Evolutionary conservation across 805 yeast species (phyloP), one percentile per base, ranked within the genome.

Genomic region (Ogataea siamensis): DNA sequence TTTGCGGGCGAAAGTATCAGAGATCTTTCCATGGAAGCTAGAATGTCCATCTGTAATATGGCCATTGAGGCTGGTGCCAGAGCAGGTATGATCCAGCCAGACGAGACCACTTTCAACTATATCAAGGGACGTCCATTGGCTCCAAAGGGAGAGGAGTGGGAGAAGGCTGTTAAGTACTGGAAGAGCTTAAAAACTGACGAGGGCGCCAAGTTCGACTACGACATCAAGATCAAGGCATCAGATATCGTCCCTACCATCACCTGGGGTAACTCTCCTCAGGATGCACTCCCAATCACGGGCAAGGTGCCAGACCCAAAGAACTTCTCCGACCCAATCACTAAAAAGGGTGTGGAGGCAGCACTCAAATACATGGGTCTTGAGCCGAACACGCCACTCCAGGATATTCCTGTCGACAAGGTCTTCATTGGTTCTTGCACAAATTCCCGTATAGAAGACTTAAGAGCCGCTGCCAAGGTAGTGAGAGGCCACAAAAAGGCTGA

Each of bases 191-290:
- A 80, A 55, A 73, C 95, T 16, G 99, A 93, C 59, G 85, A 81
- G 42, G 96, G 86, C 55, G 98, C 99, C 19, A 67, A 74, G 44
- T 93, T 89, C 51, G 99, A 93, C 59, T 67, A 76, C 51, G 96
- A 87, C 52, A 81, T 93, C 52, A 68, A 71, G 30, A 85, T 93
- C 61, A 71, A 82, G 49, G 95, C 94, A 37, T 66, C 73, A 17
- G 98, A 91, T 54, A 81, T 93, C 44, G 78, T 85, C 35, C 99
- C 99, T 51, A 93, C 99, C 16, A 87, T 93, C 46, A 93, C 99
- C 17, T 93, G 99, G 99, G 99, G 99, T 71, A 93, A 93, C 53
- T 91, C 98, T 55, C 99, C 99, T 21, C 98, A 93, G 68, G 99
- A 93, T 61, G 98, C 98, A 32, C 71, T 93, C 48, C 97, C 99